Base-by-base conservation (phyloP, 2,329 filamentous ascomycete species). In the Alternaria brassicae region DNA sequence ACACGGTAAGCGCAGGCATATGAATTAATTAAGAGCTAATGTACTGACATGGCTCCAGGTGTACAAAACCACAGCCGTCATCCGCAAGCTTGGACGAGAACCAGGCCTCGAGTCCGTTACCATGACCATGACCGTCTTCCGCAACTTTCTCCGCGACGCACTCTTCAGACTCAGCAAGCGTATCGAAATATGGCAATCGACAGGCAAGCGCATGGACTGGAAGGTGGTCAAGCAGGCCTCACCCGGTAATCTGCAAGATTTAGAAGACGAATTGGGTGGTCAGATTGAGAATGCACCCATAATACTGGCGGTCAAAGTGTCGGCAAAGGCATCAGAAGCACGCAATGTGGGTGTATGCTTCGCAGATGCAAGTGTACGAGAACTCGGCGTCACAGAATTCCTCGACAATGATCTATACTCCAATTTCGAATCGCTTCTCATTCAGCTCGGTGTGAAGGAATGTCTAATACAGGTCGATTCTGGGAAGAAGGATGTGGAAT, bases 361-460 rank as follows among this genome's bases (percentile, higher is more conserved):
- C 75, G 96, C 95, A 7, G 95, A 99, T 82, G 95, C 96, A 1
- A 97, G 92, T 67, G 94, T 98, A 25, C 86, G 95, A 51, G 95
- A 99, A 81, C 85, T 99, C 2, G 95, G 95, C 8, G 93, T 99
- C 53, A 97, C 92, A 82, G 96, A 99, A 75, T 99, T 99, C 67
- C 86, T 97, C n/a, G 95, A 99, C 83, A 99, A 98, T 73, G 95
- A 99, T 75, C 84, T 97, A 9, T 99, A 96, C 81, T 98, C 94
- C 52, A 99, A 99, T 77, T 96, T 99, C 67, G 95, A 99, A 80
- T 93, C 93, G 3, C 84, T 99, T 17, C 86, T 99, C 52, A 99
- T 99, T 67, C 96, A 99, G 75, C 87, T 99, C 3, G 95, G 95
- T 6, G 92, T 97, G 19, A 95, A 93, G 74, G 95, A 99, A 77